Base-by-base conservation (phyloP, 768 basidiomycete genomes). In the Tulasnella sp. region DNA sequence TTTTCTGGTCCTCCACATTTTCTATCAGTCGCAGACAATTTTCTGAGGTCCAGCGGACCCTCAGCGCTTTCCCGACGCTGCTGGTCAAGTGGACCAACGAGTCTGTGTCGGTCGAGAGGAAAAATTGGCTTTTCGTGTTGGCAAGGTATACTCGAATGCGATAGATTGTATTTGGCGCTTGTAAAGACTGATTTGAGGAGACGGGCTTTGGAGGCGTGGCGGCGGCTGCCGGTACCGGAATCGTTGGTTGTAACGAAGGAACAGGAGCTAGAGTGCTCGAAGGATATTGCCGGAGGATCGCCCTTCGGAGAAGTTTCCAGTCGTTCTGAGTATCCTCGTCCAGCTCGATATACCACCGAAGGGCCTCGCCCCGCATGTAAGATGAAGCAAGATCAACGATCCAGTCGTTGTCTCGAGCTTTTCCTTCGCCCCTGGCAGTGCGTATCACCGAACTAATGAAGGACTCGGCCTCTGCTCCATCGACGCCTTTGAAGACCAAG, bases 271-370 rank as follows among this genome's bases (percentile, higher is more conserved):
- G 11, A 34, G n/a, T 44, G 37, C 22, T 3, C n/a, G 28, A 22
- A 37, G 75, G 34, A 46, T 46, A 76, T 4, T 46, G 75, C 41
- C 31, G 42, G 8, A 76, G 42, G 20, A 76, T 42, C 14, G 75
- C 75, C 18, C 14, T 40, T 7, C 75, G 75, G 40, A 76, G 42
- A 5, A 46, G 37, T 28, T 46, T 46, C 75, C 42, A 76, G 41
- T 46, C 48, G n/a, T 50, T 41, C n/a, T 46, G 75, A 76, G 48
- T 41, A 1, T 46, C 28, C 4, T 76, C 75, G 75, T 76, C 75
- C 12, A 76, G 42, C 42, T 48, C 75, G 42, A 46, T 24, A n/a
- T 76, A 76, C 75, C 75, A 76, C 11, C 48, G 42, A 20, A 76
- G 42, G 9, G 75, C 75, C 20, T 31, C 42, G 7, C 75, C 75